phyloP scores from a whole-genome alignment of 495 filamentous ascomycete genomes.

The Xylaria venustula region DNA sequence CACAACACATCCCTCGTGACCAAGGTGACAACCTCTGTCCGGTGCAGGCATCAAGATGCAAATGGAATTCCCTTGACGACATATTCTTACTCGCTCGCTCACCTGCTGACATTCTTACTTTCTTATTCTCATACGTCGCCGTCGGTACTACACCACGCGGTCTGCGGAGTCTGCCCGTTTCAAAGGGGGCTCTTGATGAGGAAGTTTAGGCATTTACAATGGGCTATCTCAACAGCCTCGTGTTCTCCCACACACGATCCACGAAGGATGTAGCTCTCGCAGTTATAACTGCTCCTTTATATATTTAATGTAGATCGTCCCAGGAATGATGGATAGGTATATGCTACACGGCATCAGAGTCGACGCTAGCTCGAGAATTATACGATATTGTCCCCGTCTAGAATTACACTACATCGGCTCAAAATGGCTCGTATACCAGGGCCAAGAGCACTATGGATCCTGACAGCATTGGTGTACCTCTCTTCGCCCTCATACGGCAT shows the following conservation, averaged over 20 bases:
- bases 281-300: not conserved
- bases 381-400: not conserved
- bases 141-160: not conserved
- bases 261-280: not conserved
- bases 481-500: not conserved
- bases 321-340: not conserved
- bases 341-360: not conserved
- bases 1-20: constrained; percentile 7
- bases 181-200: not conserved
- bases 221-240: not conserved
- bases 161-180: not conserved
- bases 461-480: not conserved
- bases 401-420: not conserved
- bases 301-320: constrained; percentile 9
- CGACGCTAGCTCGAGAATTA: not conserved
- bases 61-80: not conserved
- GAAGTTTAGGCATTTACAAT: not conserved
- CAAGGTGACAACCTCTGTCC: not conserved
- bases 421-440: not conserved
- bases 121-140: not conserved
- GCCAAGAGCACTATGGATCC: not conserved
- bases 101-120: not conserved
- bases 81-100: not conserved
- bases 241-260: not conserved
- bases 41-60: not conserved